phyloP scores from a whole-genome alignment of 306 rosid species.

The Dicorynia guianensis region DNA sequence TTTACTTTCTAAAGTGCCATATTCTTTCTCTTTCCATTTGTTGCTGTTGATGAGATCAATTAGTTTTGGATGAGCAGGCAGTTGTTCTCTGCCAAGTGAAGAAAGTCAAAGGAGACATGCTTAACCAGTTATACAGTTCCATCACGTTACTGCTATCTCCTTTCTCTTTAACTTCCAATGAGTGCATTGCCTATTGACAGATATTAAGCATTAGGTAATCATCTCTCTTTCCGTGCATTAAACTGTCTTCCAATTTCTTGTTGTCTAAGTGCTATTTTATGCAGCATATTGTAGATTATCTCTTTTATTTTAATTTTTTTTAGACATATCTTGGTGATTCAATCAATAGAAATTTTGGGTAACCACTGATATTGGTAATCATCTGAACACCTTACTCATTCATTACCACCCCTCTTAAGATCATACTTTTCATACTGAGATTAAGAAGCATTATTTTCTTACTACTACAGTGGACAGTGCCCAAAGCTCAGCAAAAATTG shows the following conservation, averaged over 20 bases:
- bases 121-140: constrained; percentile 65
- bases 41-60: constrained; percentile 38
- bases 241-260: constrained; percentile 18
- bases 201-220: constrained; percentile 5
- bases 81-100: constrained; percentile 71
- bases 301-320: constrained; percentile 32
- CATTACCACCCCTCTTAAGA: background rate
- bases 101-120: constrained; percentile 73
- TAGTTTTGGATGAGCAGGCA: constrained; percentile 55
- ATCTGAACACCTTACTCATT: constrained; percentile 1
- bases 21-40: constrained; percentile 23
- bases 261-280: background rate
- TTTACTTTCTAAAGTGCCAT: constrained; percentile 29
- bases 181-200: constrained; percentile 30
- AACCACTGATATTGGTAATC: constrained; percentile 12
- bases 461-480: constrained; percentile 48
- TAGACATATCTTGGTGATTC: constrained; percentile 15
- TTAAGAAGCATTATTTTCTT: constrained; percentile 9
- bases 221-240: constrained; percentile 18
- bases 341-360: constrained; percentile 5
- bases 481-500: constrained; percentile 61
- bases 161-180: constrained; percentile 14
- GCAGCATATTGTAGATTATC: constrained; percentile 1
- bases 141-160: constrained; percentile 49
- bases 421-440: constrained; percentile 1